Base-by-base conservation (phyloP, 129 eudicot species). In the Chrysanthemum makinoi region DNA sequence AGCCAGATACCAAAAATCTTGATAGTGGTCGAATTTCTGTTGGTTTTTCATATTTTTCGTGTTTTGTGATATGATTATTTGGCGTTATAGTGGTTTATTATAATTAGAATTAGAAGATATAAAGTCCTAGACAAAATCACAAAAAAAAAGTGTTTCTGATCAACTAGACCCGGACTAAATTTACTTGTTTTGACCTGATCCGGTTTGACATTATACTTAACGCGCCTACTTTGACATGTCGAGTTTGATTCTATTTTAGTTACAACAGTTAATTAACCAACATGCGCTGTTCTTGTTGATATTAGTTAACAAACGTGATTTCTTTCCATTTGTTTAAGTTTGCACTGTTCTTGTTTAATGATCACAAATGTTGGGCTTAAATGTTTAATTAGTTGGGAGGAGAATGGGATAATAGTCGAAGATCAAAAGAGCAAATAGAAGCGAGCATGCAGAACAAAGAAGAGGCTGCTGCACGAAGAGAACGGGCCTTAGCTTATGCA, bases 391-490 rank as follows among this genome's bases (percentile, higher is more conserved):
- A 79, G 75, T 18, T 69, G 76, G 75, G 70, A 19, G 46, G 10
- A 8, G 81, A 76, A 11, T 77, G 85, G 82, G 66, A 72, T 49
- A 77, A 81, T 43, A 77, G 59, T 68, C 65, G 80, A 56, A 69
- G 78, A 75, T 72, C 79, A 14, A 77, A 72, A 51, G 85, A 81
- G 64, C 75, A 77, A 69, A 48, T 77, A 2, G 79, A 66, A 52
- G 79, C 73, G 14, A 81, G 60, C 60, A 8, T 77, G 22, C 79
- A 63, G 18, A 53, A 57, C 68, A 62, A 20, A 65, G 65, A 72
- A 57, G 73, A 62, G 33, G 86, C 86, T 44, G 44, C 80, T 65
- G 74, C 81, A 59, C 74, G 79, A 72, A 74, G 86, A 46, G 82
- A 82, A 73, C 33, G 76, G 18, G 86, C 73, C 3, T 50, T 77